Conservation (phyloP, 768 basidiomycete species). For the Cystoderma amianthinum region DNA sequence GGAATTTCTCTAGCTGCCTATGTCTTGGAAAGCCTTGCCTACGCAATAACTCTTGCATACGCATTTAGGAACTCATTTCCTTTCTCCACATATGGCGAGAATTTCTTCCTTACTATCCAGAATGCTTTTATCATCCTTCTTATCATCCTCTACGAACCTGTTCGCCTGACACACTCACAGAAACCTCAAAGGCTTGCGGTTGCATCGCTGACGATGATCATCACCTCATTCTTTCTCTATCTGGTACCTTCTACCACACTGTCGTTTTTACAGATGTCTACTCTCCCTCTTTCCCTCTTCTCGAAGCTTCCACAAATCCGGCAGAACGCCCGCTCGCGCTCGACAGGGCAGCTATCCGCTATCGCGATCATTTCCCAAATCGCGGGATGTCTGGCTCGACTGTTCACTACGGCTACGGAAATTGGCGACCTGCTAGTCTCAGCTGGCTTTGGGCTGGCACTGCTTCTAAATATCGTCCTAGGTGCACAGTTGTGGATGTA, state of each 20-base stretch:
- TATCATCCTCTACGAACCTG: conserved; percentile 62
- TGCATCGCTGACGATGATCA: conserved; percentile 20
- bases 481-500: conserved; percentile 82
- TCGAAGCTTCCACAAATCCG: conserved; percentile 93
- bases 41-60: conserved; percentile 86
- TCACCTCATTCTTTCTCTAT: conserved; percentile 30
- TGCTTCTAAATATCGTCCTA: conserved; percentile 77
- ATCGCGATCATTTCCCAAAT: conserved; percentile 90
- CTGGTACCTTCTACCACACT: conserved; percentile 42
- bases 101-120: conserved; percentile 87
- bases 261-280: conserved; percentile 71
- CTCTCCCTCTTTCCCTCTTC: conserved; percentile 86
- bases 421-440: conserved; percentile 76
- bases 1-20: conserved; percentile 87
- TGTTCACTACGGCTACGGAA: conserved; percentile 92
- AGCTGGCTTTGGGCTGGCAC: conserved; percentile 80
- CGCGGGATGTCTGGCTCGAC: conserved; percentile 80
- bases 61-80: conserved; percentile 82
- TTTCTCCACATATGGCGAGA: conserved; percentile 97
- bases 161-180: conserved; percentile 8
- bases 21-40: conserved; percentile 84
- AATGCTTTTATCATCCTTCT: conserved; percentile 85
- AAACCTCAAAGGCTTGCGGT: conserved; percentile 25
- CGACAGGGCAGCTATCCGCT: conserved; percentile 91
- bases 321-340: conserved; percentile 66